Evolutionary conservation across 768 basidiomycete species (phyloP).

Genomic region (Trametes cinnabarina): DNA sequence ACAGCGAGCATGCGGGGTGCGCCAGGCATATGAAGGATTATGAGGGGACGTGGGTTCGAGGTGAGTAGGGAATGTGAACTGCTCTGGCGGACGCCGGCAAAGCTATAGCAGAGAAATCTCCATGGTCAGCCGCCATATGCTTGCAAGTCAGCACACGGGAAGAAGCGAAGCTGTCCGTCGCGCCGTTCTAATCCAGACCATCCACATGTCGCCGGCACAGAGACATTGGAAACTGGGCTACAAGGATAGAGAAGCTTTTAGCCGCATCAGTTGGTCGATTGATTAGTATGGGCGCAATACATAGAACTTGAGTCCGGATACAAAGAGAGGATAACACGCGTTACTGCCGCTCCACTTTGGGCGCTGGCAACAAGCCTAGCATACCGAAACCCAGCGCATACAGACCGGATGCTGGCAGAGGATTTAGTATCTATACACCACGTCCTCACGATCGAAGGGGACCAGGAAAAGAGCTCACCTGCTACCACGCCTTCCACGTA

Average conservation of each 20-base stretch:
- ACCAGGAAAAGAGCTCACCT: conserved; percentile 38
- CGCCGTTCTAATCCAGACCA: background rate
- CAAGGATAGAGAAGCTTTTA: no score
- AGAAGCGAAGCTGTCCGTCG: no score
- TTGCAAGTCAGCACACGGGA: background rate
- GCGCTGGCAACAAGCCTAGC: conserved; percentile 68
- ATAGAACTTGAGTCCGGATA: background rate
- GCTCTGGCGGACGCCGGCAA: no score
- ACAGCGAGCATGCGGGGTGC: background rate
- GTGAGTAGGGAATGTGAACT: no score
- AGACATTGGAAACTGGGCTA: no score
- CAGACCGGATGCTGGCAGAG: conserved; percentile 55
- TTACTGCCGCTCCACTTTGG: conserved; percentile 47
- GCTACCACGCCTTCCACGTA: conserved; percentile 62
- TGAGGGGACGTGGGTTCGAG: no score
- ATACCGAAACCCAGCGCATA: conserved; percentile 74
- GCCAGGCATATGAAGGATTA: background rate
- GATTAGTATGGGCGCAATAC: no score
- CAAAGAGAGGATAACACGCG: background rate
- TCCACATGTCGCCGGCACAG: no score
- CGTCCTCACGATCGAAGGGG: background rate
- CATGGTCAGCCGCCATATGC: background rate
- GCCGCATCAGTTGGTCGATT: no score
- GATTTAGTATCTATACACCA: background rate
- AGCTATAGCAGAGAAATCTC: no score